These are phyloP conservation scores for Discostella pseudostelligera DNA, from an alignment of 108 stramenopile species.

Conservation along the genomic window DNA sequence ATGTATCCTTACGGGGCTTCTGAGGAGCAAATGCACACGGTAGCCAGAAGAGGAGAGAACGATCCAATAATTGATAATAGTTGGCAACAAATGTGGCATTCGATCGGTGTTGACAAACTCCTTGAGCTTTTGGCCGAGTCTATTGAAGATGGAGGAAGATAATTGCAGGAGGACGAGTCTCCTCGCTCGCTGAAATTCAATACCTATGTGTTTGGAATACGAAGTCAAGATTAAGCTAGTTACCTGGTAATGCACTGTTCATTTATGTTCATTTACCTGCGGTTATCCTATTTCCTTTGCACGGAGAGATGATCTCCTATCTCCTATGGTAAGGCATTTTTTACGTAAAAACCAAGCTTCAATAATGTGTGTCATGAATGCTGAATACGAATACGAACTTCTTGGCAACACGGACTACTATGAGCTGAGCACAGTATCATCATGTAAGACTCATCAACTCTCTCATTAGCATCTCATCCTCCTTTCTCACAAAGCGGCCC, in stretches of 20 bases:
- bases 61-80: constrained; percentile 70
- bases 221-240: too few relatives aligned
- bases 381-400: neutral
- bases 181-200: too few relatives aligned
- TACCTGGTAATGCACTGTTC: too few relatives aligned
- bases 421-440: constrained; percentile 5
- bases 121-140: constrained; percentile 81
- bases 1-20: constrained; percentile 88
- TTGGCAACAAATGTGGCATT: constrained; percentile 89
- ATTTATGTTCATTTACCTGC: too few relatives aligned
- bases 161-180: constrained; percentile 7
- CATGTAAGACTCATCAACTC: constrained; percentile 90
- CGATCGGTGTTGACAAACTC: constrained; percentile 83
- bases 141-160: constrained; percentile 88
- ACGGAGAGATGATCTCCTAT: too few relatives aligned
- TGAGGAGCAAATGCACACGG: constrained; percentile 90
- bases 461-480: constrained; percentile 95
- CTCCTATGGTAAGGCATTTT: too few relatives aligned
- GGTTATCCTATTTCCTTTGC: too few relatives aligned
- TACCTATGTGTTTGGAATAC: too few relatives aligned
- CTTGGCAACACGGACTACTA: neutral
- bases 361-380: too few relatives aligned
- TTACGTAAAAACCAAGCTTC: too few relatives aligned
- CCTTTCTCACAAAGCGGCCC: constrained; percentile 98
- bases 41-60: constrained; percentile 67